Base-by-base conservation (phyloP, 768 basidiomycete species). In the Tricholoma terreum region DNA sequence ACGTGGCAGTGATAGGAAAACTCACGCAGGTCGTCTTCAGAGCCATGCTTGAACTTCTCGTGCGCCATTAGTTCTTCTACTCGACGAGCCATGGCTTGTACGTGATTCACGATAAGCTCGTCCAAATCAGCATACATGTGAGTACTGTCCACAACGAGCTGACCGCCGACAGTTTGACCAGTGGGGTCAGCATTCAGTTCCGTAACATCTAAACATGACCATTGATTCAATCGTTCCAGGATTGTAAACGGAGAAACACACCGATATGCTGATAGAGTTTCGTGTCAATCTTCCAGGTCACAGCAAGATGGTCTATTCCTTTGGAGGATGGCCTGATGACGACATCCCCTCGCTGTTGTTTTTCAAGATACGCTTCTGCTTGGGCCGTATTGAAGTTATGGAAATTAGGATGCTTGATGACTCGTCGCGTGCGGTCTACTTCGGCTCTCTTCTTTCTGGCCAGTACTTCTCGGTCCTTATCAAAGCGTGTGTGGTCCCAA, bases 251-350 rank as follows among this genome's bases (percentile, higher is more conserved):
- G 31, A 17, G 14, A 35, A 33, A 66, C 88, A 51, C 66, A 94
- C 94, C 94, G 57, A 99, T 90, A 68, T 99, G 97, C 68, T 98
- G 97, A 71, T 91, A 98, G 24, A 99, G 76, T 58, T 87, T 91
- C 57, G 97, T 90, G 61, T 95, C 96, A 2, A 99, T 94, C 74
- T 98, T 99, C 97, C 97, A 99, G 0, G 97, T 99, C 9, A 99
- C 90, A 43, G 96, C 96, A 35, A 99, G 79, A 74, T 98, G 97
- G 64, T 97, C 84, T 35, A 80, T 75, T 12, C 96, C 96, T 71
- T 95, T 94, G 4, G 96, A 98, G 15, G 94, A 96, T 0, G 97
- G 97, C 45, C 97, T 80, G 61, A 99, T 94, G 40, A 98, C 91
- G 38, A 96, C 95, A 70, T 98, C 97, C 9, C 97, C 97, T 17